phyloP scores from a whole-genome alignment of 139 green algal species.

The Coccomyxa sp. region DNA sequence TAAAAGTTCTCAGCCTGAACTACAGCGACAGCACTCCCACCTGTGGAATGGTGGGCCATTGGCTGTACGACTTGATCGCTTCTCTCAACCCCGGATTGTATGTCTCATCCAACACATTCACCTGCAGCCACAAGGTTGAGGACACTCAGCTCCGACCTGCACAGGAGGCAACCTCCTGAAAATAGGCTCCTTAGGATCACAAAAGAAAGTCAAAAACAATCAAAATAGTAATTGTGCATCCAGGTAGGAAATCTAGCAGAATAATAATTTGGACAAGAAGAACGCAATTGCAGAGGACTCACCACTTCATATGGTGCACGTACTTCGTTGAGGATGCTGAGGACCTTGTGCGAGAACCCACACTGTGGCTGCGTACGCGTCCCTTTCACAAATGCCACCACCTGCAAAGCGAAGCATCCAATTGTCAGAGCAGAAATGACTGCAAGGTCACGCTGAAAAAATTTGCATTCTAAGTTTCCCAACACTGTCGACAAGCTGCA shows the following conservation, averaged over 20 bases:
- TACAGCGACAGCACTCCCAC: slow-evolving; percentile 5
- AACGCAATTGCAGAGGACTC: not conserved
- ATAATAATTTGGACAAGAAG: too few relatives aligned
- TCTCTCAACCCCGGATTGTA: slow-evolving; percentile 84
- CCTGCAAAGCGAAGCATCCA: slow-evolving; percentile 27
- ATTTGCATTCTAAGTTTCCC: not conserved
- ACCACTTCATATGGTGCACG: slow-evolving; percentile 58
- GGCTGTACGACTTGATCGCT: slow-evolving; percentile 86
- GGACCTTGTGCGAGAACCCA: slow-evolving; percentile 83
- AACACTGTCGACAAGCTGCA: not conserved
- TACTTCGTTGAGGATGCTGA: slow-evolving; percentile 69
- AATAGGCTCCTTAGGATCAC: too few relatives aligned
- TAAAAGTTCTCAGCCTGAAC: too few relatives aligned
- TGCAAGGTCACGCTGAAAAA: not conserved
- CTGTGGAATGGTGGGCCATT: slow-evolving; percentile 96
- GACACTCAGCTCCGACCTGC: too few relatives aligned
- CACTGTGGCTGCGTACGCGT: slow-evolving; percentile 80
- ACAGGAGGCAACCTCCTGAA: too few relatives aligned
- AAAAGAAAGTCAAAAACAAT: too few relatives aligned
- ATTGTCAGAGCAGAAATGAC: not conserved
- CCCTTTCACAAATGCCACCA: slow-evolving; percentile 92
- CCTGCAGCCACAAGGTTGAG: not conserved
- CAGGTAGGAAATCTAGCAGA: too few relatives aligned
- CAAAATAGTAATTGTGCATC: too few relatives aligned
- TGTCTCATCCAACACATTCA: slow-evolving; percentile 93